These are phyloP conservation scores for Cnidoscolus chayamansa DNA, from an alignment of 441 rosid species.

Conservation along the genomic window DNA sequence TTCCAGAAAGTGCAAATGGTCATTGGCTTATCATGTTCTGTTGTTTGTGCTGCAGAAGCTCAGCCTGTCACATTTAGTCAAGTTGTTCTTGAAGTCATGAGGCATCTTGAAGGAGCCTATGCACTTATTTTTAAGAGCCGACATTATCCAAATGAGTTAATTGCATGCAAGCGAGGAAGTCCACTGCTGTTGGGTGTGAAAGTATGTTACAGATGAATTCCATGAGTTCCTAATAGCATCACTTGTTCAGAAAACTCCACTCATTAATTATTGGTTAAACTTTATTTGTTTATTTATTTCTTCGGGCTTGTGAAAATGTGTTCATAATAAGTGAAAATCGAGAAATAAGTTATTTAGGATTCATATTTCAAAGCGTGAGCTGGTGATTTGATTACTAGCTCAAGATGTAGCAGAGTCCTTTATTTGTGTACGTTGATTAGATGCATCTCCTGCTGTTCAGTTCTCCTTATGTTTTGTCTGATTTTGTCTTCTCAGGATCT, in stretches of 20 bases:
- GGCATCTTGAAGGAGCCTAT: constrained; percentile 98
- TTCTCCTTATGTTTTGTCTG: background rate
- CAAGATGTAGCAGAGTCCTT: background rate
- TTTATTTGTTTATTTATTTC: background rate
- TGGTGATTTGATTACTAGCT: background rate
- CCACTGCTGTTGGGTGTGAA: constrained; percentile 94
- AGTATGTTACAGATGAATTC: constrained; percentile 44
- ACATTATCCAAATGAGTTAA: constrained; percentile 90
- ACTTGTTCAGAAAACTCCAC: background rate
- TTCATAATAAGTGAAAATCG: background rate
- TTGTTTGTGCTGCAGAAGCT: constrained; percentile 48
- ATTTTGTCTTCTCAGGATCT: constrained; percentile 47
- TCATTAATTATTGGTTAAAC: background rate
- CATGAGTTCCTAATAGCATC: constrained; percentile 13
- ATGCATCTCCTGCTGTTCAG: background rate
- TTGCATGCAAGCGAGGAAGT: constrained; percentile 97
- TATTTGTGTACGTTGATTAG: background rate
- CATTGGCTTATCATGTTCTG: background rate
- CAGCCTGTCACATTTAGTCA: constrained; percentile 73
- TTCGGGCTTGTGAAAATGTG: background rate
- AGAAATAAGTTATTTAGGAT: background rate
- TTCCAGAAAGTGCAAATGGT: background rate
- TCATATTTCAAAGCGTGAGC: background rate
- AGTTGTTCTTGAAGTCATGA: constrained; percentile 94
- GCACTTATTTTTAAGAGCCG: constrained; percentile 92